Evolutionary conservation across 257 asterid genomes (phyloP).

Genomic region (Avicennia marina): DNA sequence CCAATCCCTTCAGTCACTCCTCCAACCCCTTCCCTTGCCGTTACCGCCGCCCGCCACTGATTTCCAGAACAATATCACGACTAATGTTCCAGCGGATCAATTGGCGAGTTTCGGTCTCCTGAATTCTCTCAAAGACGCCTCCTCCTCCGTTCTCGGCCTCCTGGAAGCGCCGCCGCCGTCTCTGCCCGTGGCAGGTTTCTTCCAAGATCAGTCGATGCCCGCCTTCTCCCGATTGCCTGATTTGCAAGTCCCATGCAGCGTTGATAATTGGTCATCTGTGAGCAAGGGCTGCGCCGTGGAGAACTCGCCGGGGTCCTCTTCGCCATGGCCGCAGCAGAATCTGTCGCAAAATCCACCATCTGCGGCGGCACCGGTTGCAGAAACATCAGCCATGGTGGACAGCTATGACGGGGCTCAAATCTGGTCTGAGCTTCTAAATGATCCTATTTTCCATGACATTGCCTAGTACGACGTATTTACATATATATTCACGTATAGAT

Average conservation of each 20-base stretch:
- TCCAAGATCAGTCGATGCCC: conserved; percentile 25
- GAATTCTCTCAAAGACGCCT: conserved; percentile 25
- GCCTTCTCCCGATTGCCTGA: conserved; percentile 57
- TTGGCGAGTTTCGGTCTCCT: conserved; percentile 24
- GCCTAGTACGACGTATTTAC: conserved; percentile 16
- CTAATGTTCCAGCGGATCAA: background rate
- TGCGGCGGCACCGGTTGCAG: conserved; percentile 7
- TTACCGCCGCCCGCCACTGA: background rate
- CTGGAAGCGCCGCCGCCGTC: conserved; percentile 28
- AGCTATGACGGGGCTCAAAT: conserved; percentile 51
- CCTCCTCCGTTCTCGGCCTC: conserved; percentile 22
- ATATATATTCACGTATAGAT: too few species aligned
- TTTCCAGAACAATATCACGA: conserved; percentile 10
- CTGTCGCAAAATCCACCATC: conserved; percentile 24
- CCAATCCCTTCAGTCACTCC: conserved; percentile 46
- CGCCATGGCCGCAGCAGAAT: conserved; percentile 26
- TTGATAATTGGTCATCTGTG: conserved; percentile 15
- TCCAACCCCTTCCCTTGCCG: too few species aligned
- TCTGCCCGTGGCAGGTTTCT: conserved; percentile 5
- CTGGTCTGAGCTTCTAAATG: conserved; percentile 73
- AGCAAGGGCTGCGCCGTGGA: conserved; percentile 4
- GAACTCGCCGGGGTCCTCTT: conserved; percentile 31
- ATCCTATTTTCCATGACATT: conserved; percentile 57
- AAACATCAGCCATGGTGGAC: background rate
- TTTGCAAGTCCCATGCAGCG: conserved; percentile 44